Conservation (phyloP, 495 filamentous ascomycete genomes). For the Pyronema domesticum region DNA sequence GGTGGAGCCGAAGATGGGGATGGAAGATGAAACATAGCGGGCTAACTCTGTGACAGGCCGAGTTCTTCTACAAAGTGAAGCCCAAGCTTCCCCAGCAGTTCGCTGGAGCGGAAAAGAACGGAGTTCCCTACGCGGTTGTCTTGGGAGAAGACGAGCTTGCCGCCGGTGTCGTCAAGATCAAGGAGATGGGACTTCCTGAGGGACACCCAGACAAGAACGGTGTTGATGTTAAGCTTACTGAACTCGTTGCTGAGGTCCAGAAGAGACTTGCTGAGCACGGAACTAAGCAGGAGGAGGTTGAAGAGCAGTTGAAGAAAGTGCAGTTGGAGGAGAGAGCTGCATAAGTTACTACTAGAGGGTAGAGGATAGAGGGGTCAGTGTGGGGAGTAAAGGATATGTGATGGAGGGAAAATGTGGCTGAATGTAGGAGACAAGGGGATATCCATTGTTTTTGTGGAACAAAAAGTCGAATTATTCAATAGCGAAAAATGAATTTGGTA, state of each 20-base stretch:
- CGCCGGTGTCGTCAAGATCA: conserved; percentile 59
- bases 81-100: conserved; percentile 64
- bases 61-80: conserved; percentile 64
- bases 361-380: no score
- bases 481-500: no score
- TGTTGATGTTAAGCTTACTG: conserved; percentile 43
- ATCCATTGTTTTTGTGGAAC: no score
- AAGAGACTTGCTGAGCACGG: conserved; percentile 25
- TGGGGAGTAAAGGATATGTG: no score
- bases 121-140: conserved; percentile 57
- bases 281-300: conserved; percentile 1
- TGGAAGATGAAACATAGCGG: neutral
- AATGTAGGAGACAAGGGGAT: no score
- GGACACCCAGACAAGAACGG: conserved; percentile 78
- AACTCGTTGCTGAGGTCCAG: conserved; percentile 45
- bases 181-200: conserved; percentile 63
- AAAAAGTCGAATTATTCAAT: no score
- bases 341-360: no score
- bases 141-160: conserved; percentile 65
- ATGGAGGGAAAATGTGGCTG: no score
- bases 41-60: conserved; percentile 34
- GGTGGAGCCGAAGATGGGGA: neutral
- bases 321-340: conserved; percentile 6
- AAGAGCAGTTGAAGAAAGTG: conserved; percentile 7
- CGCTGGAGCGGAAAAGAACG: conserved; percentile 54